A percentile compares a stretch with the other conserved stretches of the same genome.
phyloP scores from a whole-genome alignment of 1,284 basidiomycete genomes.

The Heterobasidion occidentale region DNA sequence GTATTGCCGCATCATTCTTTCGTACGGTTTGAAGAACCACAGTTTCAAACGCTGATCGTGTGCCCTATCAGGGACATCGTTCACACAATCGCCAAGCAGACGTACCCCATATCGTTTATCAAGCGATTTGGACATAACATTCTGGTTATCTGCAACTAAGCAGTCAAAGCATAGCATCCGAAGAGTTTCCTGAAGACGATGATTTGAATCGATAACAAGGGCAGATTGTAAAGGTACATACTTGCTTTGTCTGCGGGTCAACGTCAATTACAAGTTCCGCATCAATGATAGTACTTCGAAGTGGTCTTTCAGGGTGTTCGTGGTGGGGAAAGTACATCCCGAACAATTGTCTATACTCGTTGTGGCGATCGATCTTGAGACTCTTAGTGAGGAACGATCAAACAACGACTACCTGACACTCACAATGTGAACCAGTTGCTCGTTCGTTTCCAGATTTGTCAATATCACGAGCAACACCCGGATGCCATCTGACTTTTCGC shows the following conservation, averaged over 20 bases:
- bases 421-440: conserved; percentile 81
- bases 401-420: conserved; percentile 18
- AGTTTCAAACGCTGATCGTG: conserved; percentile 64
- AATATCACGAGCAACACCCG: conserved; percentile 85
- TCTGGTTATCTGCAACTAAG: conserved; percentile 80
- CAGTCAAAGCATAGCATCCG: conserved; percentile 92
- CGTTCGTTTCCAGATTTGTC: conserved; percentile 53
- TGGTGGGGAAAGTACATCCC: conserved; percentile 88
- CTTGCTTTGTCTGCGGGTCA: conserved; percentile 66
- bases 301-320: conserved; percentile 54
- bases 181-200: conserved; percentile 53
- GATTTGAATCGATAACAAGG: not conserved
- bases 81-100: not conserved
- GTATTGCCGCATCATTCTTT: conserved; percentile 61
- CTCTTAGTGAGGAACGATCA: not conserved
- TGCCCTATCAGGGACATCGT: conserved; percentile 6
- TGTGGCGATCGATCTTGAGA: conserved; percentile 88
- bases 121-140: conserved; percentile 79
- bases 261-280: conserved; percentile 93
- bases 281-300: conserved; percentile 82
- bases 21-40: conserved; percentile 81
- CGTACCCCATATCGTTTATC: conserved; percentile 85
- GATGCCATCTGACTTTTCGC: conserved; percentile 98
- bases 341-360: conserved; percentile 69
- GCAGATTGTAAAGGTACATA: conserved; percentile 22